Evolutionary conservation across 495 filamentous ascomycete genomes (phyloP).

Genomic region (Penicillium paxilli): DNA sequence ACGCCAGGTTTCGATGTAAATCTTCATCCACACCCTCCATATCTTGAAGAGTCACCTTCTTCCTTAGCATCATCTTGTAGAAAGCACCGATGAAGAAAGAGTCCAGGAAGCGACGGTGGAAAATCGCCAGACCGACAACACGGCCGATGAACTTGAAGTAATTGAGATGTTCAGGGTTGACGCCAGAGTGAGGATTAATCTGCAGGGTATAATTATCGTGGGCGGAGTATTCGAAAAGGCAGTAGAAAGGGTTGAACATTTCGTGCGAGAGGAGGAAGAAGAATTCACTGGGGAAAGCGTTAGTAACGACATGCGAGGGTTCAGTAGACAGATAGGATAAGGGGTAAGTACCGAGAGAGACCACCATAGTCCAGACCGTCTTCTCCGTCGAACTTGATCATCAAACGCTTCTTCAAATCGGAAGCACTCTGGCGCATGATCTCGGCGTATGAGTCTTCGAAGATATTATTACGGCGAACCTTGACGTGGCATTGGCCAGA

Average conservation of each 20-base stretch:
- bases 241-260: constrained; percentile 99
- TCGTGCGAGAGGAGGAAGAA: constrained; percentile 99
- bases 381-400: constrained; percentile 99
- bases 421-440: constrained; percentile 96
- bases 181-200: constrained; percentile 99
- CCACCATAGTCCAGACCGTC: constrained; percentile 98
- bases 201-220: constrained; percentile 99
- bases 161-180: constrained; percentile 98
- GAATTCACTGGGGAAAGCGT: constrained; percentile 75
- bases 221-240: constrained; percentile 98
- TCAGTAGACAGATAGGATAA: neutral
- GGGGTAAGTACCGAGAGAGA: constrained; percentile 67
- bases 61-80: constrained; percentile 99
- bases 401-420: constrained; percentile 94
- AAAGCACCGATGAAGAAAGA: constrained; percentile 99
- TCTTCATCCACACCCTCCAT: constrained; percentile 99
- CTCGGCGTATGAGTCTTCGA: constrained; percentile 97
- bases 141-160: constrained; percentile 99
- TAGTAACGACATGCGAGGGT: too few species aligned
- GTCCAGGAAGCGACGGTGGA: constrained; percentile 96
- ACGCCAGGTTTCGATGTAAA: constrained; percentile 91
- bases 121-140: constrained; percentile 96
- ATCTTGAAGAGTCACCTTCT: constrained; percentile 86
- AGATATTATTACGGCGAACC: constrained; percentile 93
- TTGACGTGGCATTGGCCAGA: constrained; percentile 98